These are phyloP conservation scores for Monosporozyma solicola DNA, from an alignment of 805 yeast species.

Conservation along the genomic window DNA sequence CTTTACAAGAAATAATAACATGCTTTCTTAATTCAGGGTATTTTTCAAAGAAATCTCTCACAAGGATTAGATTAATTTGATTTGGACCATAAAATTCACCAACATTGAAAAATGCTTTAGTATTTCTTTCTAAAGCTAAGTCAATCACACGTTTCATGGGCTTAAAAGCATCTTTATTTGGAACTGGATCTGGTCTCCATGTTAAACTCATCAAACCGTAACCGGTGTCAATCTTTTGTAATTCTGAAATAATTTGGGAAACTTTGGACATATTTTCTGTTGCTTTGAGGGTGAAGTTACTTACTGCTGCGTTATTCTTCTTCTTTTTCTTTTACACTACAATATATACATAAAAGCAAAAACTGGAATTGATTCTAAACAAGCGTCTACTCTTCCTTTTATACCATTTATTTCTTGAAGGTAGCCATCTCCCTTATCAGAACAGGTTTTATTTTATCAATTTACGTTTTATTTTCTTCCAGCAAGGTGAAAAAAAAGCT, in stretches of 20 bases:
- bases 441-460: too few relatives aligned
- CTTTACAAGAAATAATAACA: slow-evolving; percentile 60
- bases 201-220: slow-evolving; percentile 80
- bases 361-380: too few relatives aligned
- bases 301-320: background rate
- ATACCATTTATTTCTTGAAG: background rate
- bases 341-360: too few relatives aligned
- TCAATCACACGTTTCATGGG: slow-evolving; percentile 46
- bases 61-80: slow-evolving; percentile 44
- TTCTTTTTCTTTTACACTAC: background rate
- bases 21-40: slow-evolving; percentile 49
- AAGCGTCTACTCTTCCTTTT: background rate
- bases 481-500: too few relatives aligned
- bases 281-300: background rate
- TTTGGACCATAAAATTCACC: slow-evolving; percentile 72
- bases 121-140: slow-evolving; percentile 21
- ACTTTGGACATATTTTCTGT: slow-evolving; percentile 13
- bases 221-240: slow-evolving; percentile 34
- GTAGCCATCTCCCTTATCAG: too few relatives aligned
- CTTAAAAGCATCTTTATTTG: slow-evolving; percentile 44
- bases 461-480: too few relatives aligned
- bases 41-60: slow-evolving; percentile 48
- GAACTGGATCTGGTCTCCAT: slow-evolving; percentile 51
- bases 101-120: slow-evolving; percentile 50
- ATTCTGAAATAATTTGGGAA: slow-evolving; percentile 13